phyloP scores from a whole-genome alignment of 495 filamentous ascomycete genomes.

The Tuber calosporum region DNA sequence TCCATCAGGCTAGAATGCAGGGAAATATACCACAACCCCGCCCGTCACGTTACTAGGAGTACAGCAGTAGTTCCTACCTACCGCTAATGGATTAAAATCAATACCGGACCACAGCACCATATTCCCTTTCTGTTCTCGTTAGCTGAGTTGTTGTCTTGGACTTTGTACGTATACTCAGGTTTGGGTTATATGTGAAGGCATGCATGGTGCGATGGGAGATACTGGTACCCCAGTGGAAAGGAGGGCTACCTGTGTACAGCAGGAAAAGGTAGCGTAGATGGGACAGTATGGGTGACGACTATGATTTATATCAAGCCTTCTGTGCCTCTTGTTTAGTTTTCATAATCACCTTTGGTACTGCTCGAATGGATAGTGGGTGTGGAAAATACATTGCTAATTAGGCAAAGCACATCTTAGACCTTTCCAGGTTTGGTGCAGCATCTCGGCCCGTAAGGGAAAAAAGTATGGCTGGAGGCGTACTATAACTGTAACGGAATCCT shows the following conservation, averaged over 20 bases:
- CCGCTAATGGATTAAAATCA: not conserved
- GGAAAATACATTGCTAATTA: no score
- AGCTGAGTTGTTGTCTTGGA: not conserved
- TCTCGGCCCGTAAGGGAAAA: no score
- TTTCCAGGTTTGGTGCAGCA: no score
- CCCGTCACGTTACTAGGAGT: not conserved
- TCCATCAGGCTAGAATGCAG: not conserved
- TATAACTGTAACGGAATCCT: no score
- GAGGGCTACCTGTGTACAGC: not conserved
- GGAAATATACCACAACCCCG: not conserved
- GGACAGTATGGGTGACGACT: not conserved
- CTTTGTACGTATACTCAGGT: not conserved
- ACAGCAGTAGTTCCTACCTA: not conserved
- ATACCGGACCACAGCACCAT: not conserved
- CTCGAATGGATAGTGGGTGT: no score
- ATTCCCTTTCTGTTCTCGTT: not conserved
- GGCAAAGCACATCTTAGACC: no score
- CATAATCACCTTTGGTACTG: not conserved
- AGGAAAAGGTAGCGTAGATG: not conserved
- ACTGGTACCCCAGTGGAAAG: not conserved
- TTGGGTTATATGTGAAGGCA: not conserved
- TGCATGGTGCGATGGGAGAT: not conserved
- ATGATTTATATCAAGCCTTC: no score
- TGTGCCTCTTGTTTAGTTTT: not conserved
- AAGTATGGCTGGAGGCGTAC: no score